These are phyloP conservation scores for Trichomonas gallinae DNA, from an alignment of 208 protist genomes.

Conservation along the genomic window DNA sequence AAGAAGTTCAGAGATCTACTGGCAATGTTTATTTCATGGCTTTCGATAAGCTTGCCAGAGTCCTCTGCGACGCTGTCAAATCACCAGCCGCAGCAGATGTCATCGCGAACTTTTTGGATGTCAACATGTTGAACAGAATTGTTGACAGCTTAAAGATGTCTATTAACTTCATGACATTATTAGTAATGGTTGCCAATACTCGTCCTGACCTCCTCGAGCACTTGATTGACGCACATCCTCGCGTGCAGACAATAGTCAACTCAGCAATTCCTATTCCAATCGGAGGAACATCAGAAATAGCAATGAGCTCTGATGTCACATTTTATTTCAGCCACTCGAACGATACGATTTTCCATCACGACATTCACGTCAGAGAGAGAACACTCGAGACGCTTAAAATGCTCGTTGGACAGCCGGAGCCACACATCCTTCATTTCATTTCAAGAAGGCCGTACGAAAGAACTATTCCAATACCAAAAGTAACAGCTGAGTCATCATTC, in stretches of 20 bases:
- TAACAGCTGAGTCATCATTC: neutral
- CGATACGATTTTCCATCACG: neutral
- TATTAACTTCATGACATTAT: neutral
- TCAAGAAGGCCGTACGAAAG: neutral
- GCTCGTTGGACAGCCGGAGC: neutral
- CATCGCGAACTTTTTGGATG: neutral
- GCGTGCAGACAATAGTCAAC: neutral
- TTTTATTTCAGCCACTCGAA: neutral
- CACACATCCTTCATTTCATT: neutral
- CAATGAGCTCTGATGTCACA: neutral
- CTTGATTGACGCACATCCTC: neutral
- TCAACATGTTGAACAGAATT: neutral
- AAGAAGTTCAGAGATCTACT: neutral
- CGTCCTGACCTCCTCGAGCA: neutral
- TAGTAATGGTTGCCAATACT: neutral
- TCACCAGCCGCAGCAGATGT: neutral
- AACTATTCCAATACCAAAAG: neutral
- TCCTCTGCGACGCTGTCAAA: neutral
- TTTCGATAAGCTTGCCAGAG: neutral
- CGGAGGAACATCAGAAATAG: neutral
- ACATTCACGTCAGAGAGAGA: neutral
- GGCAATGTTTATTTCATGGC: neutral
- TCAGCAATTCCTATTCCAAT: neutral
- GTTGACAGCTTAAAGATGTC: neutral
- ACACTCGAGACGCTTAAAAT: neutral